Evolutionary conservation across 2,329 filamentous ascomycete species (phyloP), one percentile per base, ranked within the genome.

Genomic region (Trichoderma simmonsii): DNA sequence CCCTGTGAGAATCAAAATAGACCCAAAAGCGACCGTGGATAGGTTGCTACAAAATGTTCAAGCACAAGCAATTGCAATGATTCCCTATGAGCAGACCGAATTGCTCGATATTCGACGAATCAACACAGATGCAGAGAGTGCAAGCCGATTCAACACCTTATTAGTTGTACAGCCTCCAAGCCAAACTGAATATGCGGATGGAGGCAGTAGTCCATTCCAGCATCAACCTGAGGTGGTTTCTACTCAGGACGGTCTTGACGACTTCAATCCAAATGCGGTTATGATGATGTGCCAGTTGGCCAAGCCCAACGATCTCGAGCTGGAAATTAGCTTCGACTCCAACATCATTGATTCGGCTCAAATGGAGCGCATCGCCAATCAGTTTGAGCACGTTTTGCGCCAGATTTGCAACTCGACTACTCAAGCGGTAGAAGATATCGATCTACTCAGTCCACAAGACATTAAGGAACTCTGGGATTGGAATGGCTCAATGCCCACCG

Each of bases 51-150:
- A 48, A 18, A 36, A 36, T 8, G 66, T 80, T 14, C 78, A 80
- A 73, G 66, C 73, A 15, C 75, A 74, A 66, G 48, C 75, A 9
- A 61, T 73, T 43, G 75, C 78, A 43, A 78, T 76, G 75, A 74
- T 75, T 21, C 57, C 74, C 3, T 77, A 73, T 56, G 80, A 78
- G 61, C 74, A 78, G 18, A 74, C 77, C 6, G 77, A 78, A 24
- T 61, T 81, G 4, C 75, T 78, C 4, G 75, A 78, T 34, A 75
- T 66, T 85, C 72, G 73, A 14, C 67, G 72, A 9, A 34, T 74
- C 4, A 56, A 70, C 12, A 14, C 65, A 5, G 63, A 76, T 21
- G 60, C 75, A 14, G 66, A 62, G 5, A 12, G 69, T 26, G 75
- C 62, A n/a, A 74, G 74, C 48, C 56, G 71, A 21, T 76, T 76